Conservation (phyloP, 2,329 filamentous ascomycete genomes). For the Ilyonectria sp. region DNA sequence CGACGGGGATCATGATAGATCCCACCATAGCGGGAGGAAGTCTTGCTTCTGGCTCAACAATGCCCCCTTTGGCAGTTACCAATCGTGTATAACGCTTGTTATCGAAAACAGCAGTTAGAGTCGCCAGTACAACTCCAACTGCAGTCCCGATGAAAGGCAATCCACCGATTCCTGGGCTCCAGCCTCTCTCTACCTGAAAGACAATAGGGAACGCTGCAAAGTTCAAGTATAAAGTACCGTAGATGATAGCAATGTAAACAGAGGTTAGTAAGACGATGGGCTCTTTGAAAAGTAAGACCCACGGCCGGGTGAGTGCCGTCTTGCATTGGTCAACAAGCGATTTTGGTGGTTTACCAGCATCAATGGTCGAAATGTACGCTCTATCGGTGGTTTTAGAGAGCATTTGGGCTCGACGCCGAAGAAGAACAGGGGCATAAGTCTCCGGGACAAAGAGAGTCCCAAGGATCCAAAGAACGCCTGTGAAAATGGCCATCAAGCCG, state of each 20-base stretch:
- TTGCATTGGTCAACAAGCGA: conserved; percentile 62
- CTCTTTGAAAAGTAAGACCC: conserved; percentile 78
- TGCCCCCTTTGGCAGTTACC: conserved; percentile 49
- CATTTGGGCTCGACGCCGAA: conserved; percentile 39
- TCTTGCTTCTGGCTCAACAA: conserved; percentile 65
- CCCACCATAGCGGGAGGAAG: conserved; percentile 70
- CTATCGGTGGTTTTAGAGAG: conserved; percentile 42
- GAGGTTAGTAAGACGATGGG: conserved; percentile 77
- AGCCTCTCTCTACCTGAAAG: conserved; percentile 72
- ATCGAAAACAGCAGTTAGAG: conserved; percentile 43
- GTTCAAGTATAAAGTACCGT: conserved; percentile 70
- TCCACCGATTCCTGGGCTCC: conserved; percentile 72
- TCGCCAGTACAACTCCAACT: conserved; percentile 69
- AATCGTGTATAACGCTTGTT: conserved; percentile 56
- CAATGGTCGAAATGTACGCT: conserved; percentile 53
- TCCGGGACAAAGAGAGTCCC: conserved; percentile 61
- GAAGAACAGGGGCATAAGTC: conserved; percentile 49
- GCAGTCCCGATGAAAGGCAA: conserved; percentile 78
- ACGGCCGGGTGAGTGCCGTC: conserved; percentile 66
- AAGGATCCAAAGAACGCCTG: conserved; percentile 37
- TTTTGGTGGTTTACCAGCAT: conserved; percentile 57
- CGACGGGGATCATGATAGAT: conserved; percentile 66
- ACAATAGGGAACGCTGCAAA: conserved; percentile 75
- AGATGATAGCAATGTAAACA: conserved; percentile 75
- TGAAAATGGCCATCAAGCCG: conserved; percentile 59